Conservation (phyloP, 352 stramenopile species). For the Nothophytophthora sp. region DNA sequence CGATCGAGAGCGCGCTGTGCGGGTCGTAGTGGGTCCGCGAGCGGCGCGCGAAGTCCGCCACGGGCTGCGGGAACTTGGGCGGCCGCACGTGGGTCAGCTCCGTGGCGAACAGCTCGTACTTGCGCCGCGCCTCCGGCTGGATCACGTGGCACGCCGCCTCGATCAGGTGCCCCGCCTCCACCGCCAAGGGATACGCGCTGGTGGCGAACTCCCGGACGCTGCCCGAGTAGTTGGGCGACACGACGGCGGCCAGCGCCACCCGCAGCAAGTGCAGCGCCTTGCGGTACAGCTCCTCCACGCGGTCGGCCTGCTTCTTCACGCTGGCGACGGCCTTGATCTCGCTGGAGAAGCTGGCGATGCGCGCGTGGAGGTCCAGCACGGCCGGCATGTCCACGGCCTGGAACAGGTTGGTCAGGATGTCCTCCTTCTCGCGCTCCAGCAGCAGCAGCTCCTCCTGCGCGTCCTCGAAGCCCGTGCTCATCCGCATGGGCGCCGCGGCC, state of each 20-base stretch:
- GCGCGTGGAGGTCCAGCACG: conserved; percentile 68
- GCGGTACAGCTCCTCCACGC: conserved; percentile 68
- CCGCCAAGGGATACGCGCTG: conserved; percentile 68
- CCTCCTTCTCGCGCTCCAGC: conserved; percentile 73
- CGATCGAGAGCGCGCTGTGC: conserved; percentile 58
- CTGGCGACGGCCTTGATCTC: conserved; percentile 81
- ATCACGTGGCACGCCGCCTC: conserved; percentile 70
- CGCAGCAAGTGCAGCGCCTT: conserved; percentile 77
- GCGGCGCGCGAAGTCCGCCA: conserved; percentile 61
- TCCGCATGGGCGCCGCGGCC: conserved; percentile 13
- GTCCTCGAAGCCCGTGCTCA: conserved; percentile 42
- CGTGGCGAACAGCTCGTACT: conserved; percentile 67
- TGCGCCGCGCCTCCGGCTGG: conserved; percentile 72
- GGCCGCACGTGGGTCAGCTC: conserved; percentile 48
- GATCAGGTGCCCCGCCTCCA: conserved; percentile 77
- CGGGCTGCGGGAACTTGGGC: conserved; percentile 64
- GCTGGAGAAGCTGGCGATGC: conserved; percentile 70
- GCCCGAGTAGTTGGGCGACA: conserved; percentile 71
- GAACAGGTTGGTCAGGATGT: conserved; percentile 70
- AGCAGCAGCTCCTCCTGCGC: conserved; percentile 59
- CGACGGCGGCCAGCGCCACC: conserved; percentile 64
- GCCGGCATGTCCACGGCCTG: conserved; percentile 57
- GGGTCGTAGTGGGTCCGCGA: conserved; percentile 55
- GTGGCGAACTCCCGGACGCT: conserved; percentile 76
- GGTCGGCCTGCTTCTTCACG: conserved; percentile 78